Evolutionary conservation across 352 stramenopile species (phyloP), one percentile per base, ranked within the genome.

Genomic region (Pythium phragmiticola): DNA sequence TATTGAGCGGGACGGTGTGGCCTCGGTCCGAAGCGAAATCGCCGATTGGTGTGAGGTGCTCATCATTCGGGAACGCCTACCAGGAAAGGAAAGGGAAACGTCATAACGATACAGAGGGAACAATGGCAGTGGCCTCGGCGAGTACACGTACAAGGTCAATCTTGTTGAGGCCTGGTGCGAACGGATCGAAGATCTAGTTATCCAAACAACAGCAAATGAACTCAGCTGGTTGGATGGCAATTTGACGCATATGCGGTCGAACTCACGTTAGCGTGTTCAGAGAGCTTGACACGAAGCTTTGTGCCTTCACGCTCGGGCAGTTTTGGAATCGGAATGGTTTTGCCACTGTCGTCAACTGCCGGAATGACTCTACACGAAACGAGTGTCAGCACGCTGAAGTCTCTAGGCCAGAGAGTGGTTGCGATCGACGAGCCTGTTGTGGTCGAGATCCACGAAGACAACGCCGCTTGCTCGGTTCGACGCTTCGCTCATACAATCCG

Each of bases 371-470:
- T 91, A 17, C 5, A 28, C 13, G 33, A 26, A 26, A 33, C 14
- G 17, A 21, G 21, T 4, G 30, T 39, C 8, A 64, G 11, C 30
- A 30, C 33, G 7, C 5, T 1, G 13, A 43, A 6, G 30, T 7
- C 23, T 42, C 19, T 13, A 19, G 47, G 2, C 19, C 4, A 26
- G 23, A 28, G 4, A 21, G n/a, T 13, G 19, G 23, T 21, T 8
- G 39, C 39, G n/a, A 19, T 34, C 12, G 0, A 65, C 60, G 21
- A 66, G 89, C 81, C 82, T 75, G 60, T 98, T 97, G 51, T 93
- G 81, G 68, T 99, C 95, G 14, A 98, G 66, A 78, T 98, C 94
- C 1, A 99, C 90, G 51, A 98, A 98, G 6, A 98, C 80, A 7
- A 98, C 91, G 9, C 88, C 90, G 12, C 66, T 80, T 1, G 92